These are phyloP conservation scores for Orbilia javanica DNA, from an alignment of 2,329 filamentous ascomycete species.

Conservation along the genomic window DNA sequence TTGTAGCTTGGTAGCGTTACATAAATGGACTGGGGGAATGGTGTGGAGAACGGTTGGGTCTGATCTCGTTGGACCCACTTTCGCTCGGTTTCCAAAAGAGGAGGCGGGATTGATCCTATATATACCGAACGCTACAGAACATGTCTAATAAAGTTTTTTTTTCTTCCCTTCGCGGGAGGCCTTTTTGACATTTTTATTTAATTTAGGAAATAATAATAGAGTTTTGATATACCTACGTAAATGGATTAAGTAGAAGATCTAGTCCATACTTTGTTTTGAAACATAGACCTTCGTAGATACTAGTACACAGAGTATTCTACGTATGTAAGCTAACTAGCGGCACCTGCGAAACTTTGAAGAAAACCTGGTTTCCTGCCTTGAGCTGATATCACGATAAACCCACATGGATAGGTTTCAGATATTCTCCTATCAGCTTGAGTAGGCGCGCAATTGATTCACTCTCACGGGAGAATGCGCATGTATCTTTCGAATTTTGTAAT, in stretches of 20 bases:
- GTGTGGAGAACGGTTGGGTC: slow-evolving; percentile 15
- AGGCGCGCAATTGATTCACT: background rate
- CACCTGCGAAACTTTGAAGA: background rate
- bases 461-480: background rate
- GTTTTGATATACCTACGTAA: slow-evolving; percentile 10
- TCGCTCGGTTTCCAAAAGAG: slow-evolving; percentile 12
- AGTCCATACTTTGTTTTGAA: background rate
- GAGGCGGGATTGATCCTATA: slow-evolving; percentile 27
- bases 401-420: slow-evolving; percentile 17
- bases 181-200: slow-evolving; percentile 7
- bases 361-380: slow-evolving; percentile 17
- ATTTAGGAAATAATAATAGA: slow-evolving; percentile 15
- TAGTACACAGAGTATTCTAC: too few species aligned
- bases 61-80: slow-evolving; percentile 21
- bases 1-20: background rate
- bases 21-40: slow-evolving; percentile 7
- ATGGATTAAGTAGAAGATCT: too few species aligned
- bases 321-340: background rate
- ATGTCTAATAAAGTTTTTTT: background rate
- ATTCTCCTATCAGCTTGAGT: slow-evolving; percentile 15
- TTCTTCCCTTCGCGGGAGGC: background rate
- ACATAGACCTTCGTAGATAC: background rate
- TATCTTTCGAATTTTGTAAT: background rate
- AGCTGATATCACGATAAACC: background rate
- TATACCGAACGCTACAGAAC: background rate